Evolutionary conservation across 164 flowering plant genomes (phyloP).

Genomic region (Annona squamosa): DNA sequence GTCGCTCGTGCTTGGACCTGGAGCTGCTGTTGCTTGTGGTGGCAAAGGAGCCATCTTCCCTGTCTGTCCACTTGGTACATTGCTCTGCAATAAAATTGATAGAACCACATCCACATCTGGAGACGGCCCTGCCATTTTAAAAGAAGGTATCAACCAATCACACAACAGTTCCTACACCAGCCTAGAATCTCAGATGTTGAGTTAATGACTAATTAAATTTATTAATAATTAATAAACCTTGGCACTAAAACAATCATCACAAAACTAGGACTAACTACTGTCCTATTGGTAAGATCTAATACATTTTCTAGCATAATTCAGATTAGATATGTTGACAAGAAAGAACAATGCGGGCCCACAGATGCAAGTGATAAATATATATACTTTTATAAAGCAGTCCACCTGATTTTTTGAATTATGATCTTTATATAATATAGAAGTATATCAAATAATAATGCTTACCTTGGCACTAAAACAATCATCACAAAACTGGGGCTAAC

Average conservation of each 20-base stretch:
- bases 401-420: too few species aligned
- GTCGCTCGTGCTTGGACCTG: constrained; percentile 58
- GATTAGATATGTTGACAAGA: too few species aligned
- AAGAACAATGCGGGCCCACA: too few species aligned
- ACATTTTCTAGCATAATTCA: too few species aligned
- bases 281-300: too few species aligned
- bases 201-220: too few species aligned
- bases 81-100: constrained; percentile 78
- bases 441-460: too few species aligned
- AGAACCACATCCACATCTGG: constrained; percentile 87
- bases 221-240: too few species aligned
- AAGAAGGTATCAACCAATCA: background rate
- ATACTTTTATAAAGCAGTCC: too few species aligned
- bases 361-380: too few species aligned
- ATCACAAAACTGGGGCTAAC: background rate
- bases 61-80: constrained; percentile 34
- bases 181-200: background rate
- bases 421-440: too few species aligned
- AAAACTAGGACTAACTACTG: background rate
- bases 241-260: background rate
- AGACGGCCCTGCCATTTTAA: constrained; percentile 52
- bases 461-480: background rate
- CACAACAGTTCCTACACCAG: background rate
- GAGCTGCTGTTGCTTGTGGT: constrained; percentile 29
- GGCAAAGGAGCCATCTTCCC: constrained; percentile 28